Evolutionary conservation across 2,329 filamentous ascomycete species (phyloP), one percentile per base, ranked within the genome.

Genomic region (Colletotrichum sp.): DNA sequence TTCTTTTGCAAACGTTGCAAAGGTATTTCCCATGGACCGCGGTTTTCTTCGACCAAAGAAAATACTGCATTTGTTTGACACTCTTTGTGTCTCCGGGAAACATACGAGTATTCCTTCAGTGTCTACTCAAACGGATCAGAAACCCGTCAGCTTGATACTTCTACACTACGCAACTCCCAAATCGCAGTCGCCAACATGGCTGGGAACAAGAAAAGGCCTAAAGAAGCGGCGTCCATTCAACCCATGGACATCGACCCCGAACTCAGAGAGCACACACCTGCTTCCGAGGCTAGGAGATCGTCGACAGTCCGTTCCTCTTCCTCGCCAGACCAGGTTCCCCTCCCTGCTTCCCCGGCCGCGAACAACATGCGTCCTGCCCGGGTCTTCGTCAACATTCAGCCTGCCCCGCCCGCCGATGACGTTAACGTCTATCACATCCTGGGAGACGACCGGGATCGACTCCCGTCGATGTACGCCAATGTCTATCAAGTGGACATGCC

Each of bases 51-150:
- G 11, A 22, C 44, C 5, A 48, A 25, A 25, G 2, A 48, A 22
- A 0, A 22, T 6, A 13, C 11, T 22, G 44, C 44, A 22, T 3
- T 1, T 48, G 44, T 22, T 13, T 22, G 44, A 13, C 44, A 4
- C 19, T 44, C n/a, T 3, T 48, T n/a, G 7, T 3, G n/a, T 12
- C 19, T 12, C 19, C 1, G 11, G 11, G 2, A 2, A 48, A 1
- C 6, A 48, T 0, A 11, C 5, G 9, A 22, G 3, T 22, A 12
- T 12, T 16, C n/a, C 19, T 12, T 12, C 44, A 22, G 8, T 48
- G 1, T 22, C 6, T 48, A 0, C 44, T 8, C 0, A 19, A 22
- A 13, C n/a, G 9, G 2, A 12, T 8, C 6, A 22, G 11, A 48
- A 4, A 2, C 6, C 12, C 44, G 19, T 2, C 44, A n/a, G 3